Evolutionary conservation across 2,329 filamentous ascomycete genomes (phyloP).

Genomic region (Fusarium longipes): DNA sequence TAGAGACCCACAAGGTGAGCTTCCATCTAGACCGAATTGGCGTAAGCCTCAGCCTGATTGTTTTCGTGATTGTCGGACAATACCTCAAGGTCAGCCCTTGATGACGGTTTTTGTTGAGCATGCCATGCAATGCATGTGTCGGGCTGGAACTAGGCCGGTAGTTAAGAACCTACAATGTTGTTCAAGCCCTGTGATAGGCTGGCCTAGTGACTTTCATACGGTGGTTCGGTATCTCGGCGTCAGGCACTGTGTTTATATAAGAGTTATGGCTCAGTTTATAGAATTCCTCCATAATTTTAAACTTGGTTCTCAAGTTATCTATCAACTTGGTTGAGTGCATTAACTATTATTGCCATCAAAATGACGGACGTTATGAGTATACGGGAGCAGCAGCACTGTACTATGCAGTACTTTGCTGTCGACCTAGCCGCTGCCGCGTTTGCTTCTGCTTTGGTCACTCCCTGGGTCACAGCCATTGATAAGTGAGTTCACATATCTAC

Average conservation of each 20-base stretch:
- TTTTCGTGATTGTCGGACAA: conserved; percentile 31
- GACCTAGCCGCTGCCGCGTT: conserved; percentile 40
- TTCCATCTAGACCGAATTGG: background rate
- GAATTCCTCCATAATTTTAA: background rate
- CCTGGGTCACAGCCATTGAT: conserved; percentile 45
- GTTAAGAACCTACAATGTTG: background rate
- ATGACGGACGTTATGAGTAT: conserved; percentile 44
- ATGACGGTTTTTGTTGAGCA: conserved; percentile 26
- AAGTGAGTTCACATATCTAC: conserved; percentile 28
- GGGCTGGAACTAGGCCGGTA: conserved; percentile 6
- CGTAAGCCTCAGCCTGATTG: background rate
- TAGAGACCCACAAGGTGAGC: conserved; percentile 27
- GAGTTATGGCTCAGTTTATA: background rate
- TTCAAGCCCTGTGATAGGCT: conserved; percentile 3
- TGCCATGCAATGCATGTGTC: background rate
- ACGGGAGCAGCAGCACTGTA: conserved; percentile 40
- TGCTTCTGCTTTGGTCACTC: conserved; percentile 43
- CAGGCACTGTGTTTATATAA: conserved; percentile 20
- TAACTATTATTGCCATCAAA: background rate
- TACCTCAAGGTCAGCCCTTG: background rate
- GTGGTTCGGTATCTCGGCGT: conserved; percentile 22
- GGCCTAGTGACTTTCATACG: background rate
- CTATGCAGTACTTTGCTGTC: conserved; percentile 42
- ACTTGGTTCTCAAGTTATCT: background rate
- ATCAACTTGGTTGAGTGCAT: background rate